Conservation (phyloP, 169 alveolate genomes). For the Neospora caninum region DNA sequence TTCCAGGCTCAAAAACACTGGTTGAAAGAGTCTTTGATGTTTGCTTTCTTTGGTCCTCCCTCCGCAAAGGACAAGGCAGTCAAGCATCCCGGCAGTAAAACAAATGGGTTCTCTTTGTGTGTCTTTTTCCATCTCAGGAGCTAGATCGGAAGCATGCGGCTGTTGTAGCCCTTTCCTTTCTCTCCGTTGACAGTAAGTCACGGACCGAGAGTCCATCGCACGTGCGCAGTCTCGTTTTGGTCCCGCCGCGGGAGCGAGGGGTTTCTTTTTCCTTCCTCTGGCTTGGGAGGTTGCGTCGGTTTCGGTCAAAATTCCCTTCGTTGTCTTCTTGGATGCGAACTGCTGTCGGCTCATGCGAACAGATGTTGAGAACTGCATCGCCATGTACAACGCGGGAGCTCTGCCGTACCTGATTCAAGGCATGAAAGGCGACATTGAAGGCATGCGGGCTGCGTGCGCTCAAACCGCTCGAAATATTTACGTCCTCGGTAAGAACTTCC, state of each 20-base stretch:
- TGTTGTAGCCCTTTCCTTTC: conserved; percentile 90
- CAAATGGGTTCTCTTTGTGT: too few relatives aligned
- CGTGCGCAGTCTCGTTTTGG: too few relatives aligned
- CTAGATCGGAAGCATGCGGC: conserved; percentile 91
- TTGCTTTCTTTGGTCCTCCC: too few relatives aligned
- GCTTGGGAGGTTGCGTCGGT: background rate
- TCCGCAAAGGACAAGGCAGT: too few relatives aligned
- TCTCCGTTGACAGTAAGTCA: conserved; percentile 85
- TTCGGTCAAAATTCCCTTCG: background rate
- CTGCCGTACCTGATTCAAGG: conserved; percentile 85
- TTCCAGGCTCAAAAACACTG: background rate
- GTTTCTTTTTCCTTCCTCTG: background rate
- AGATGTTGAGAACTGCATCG: conserved; percentile 84
- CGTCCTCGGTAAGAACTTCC: conserved; percentile 77
- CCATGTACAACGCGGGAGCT: conserved; percentile 88
- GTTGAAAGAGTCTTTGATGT: too few relatives aligned
- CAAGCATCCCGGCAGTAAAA: too few relatives aligned
- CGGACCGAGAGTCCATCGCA: too few relatives aligned
- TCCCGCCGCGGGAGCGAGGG: background rate
- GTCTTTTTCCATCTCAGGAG: conserved; percentile 72
- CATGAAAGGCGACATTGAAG: conserved; percentile 86
- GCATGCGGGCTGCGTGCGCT: conserved; percentile 92
- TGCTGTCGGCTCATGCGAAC: background rate
- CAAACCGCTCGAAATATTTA: conserved; percentile 90
- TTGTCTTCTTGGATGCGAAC: background rate